These are phyloP conservation scores for Phyllostachys edulis DNA, from an alignment of 176 grass and related monocot species.

Conservation along the genomic window DNA sequence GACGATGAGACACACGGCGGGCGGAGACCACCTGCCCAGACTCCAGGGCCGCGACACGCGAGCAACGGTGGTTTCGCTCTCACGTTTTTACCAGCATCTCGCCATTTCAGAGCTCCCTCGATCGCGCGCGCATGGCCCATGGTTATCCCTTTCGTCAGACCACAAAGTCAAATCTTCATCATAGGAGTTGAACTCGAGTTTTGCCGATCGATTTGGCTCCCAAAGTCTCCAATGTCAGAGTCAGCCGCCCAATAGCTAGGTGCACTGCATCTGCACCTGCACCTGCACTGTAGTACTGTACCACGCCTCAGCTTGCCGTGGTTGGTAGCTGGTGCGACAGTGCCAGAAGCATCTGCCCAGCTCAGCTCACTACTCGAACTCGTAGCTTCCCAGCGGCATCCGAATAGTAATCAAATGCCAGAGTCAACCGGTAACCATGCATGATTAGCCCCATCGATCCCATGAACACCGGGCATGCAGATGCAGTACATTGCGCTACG, in stretches of 20 bases:
- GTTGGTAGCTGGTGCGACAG: not conserved
- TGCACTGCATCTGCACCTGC: not conserved
- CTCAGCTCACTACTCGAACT: not conserved
- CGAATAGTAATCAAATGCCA: not conserved
- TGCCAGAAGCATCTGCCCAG: not conserved
- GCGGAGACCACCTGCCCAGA: too few relatives aligned
- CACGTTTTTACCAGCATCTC: not conserved
- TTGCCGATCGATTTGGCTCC: not conserved
- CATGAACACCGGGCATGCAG: not conserved
- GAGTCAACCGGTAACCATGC: constrained; percentile 17
- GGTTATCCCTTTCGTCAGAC: not conserved
- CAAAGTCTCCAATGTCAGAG: not conserved
- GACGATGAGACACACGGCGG: too few relatives aligned
- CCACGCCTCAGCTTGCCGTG: not conserved
- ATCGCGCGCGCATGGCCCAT: not conserved
- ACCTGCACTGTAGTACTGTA: too few relatives aligned
- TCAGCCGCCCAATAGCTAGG: not conserved
- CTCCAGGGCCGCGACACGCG: too few relatives aligned
- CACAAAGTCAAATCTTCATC: not conserved
- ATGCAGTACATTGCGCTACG: not conserved
- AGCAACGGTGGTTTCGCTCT: too few relatives aligned
- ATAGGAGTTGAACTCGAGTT: not conserved
- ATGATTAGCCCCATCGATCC: not conserved
- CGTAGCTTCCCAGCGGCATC: not conserved
- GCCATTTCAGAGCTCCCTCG: not conserved